Evolutionary conservation across 257 asterid species (phyloP), one percentile per base, ranked within the genome.

Genomic region (Scutellaria baicalensis): DNA sequence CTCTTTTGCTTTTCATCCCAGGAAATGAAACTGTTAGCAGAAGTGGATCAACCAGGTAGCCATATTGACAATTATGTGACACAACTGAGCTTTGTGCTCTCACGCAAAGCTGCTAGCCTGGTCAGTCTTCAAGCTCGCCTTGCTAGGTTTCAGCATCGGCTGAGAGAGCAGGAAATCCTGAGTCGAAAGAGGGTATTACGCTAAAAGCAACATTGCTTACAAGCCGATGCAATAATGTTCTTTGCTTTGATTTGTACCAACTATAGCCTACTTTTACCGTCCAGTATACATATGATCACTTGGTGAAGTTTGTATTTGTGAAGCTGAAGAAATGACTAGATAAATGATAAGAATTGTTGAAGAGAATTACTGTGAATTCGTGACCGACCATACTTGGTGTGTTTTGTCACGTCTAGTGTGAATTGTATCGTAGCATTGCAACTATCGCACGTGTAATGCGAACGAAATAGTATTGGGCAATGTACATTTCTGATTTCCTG

Each of bases 41-140:
- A 91, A 80, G 97, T 91, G 63, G 97, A 89, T 84, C 92, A 87
- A 78, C 99, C 97, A 11, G 97, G 99, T 63, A 89, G 96, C 86
- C 96, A 81, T 18, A 89, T 94, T 20, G 93, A 89, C 79, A 91
- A 85, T 77, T 94, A 94, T 18, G 93, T 89, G 77, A 77, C 96
- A 6, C 97, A 91, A 59, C 79, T 94, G 82, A 86, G 91, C 76
- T 89, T 91, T 39, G 88, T 94, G 61, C 96, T 91, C 68, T 89
- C 99, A 0, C 92, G 95, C 69, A 94, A 94, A 84, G 97, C 97
- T 17, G 90, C 97, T 75, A 89, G 91, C 79, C 84, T 89, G 51
- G 97, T 94, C 66, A 82, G 99, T 79, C 96, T 94, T 47, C 99
- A 91, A 77, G 97, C 99, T 38, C 97, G 95, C n/a, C 95, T 91